Conservation (phyloP, 306 rosid genomes). For the Betula pendula region DNA sequence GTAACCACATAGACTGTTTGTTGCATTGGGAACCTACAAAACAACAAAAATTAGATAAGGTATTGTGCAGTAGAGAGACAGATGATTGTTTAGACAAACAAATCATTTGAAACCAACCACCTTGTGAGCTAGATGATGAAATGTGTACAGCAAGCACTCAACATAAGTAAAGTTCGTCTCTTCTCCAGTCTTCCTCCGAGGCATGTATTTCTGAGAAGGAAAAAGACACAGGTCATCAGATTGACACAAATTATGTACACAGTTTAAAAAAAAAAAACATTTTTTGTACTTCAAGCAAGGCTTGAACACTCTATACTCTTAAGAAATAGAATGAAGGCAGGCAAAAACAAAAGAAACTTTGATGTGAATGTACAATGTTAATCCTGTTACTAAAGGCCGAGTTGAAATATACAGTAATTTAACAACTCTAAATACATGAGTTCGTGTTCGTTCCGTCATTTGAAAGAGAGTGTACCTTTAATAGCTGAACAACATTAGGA, state of each 20-base stretch:
- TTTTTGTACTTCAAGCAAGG: background rate
- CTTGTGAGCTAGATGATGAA: constrained; percentile 97
- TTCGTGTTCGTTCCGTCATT: constrained; percentile 12
- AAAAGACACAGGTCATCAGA: constrained; percentile 19
- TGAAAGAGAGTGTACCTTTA: constrained; percentile 53
- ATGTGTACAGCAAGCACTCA: constrained; percentile 90
- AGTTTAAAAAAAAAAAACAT: background rate
- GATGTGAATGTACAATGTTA: constrained; percentile 6
- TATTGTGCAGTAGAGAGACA: constrained; percentile 6
- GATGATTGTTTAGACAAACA: constrained; percentile 8
- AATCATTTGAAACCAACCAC: constrained; percentile 39
- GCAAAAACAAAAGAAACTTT: background rate
- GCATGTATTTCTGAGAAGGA: constrained; percentile 77
- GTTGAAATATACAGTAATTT: background rate
- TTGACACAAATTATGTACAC: background rate
- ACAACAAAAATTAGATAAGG: constrained; percentile 22
- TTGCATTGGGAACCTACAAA: constrained; percentile 94
- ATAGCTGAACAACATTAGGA: constrained; percentile 85
- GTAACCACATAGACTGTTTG: constrained; percentile 95
- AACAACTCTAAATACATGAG: constrained; percentile 12
- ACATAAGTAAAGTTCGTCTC: constrained; percentile 90
- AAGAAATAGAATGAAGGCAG: background rate
- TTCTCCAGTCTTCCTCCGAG: constrained; percentile 86
- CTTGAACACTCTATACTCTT: background rate
- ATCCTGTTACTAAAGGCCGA: background rate